Evolutionary conservation across 345 rosid genomes (phyloP).

Genomic region (Alliaria petiolata): DNA sequence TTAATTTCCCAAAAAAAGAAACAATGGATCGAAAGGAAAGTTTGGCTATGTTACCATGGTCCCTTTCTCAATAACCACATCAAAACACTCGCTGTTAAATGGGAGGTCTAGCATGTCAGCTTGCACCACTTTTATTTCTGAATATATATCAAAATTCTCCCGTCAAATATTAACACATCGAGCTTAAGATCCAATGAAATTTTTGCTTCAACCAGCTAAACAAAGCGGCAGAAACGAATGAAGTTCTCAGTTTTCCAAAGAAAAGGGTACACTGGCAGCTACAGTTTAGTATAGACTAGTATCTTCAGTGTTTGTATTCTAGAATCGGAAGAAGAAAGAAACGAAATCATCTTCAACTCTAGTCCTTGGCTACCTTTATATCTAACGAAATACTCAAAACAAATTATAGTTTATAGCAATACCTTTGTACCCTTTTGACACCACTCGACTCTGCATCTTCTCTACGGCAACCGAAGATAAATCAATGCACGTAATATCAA

Average conservation of each 20-base stretch:
- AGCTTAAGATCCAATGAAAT: not conserved
- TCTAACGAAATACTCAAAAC: not conserved
- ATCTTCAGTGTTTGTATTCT: too few species aligned
- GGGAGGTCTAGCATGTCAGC: slow-evolving; percentile 96
- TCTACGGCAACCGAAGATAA: slow-evolving; percentile 73
- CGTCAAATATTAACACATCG: not conserved
- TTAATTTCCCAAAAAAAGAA: not conserved
- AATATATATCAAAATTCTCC: slow-evolving; percentile 36
- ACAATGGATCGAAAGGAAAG: not conserved
- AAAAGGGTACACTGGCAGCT: not conserved
- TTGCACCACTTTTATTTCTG: slow-evolving; percentile 91
- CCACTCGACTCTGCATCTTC: slow-evolving; percentile 64
- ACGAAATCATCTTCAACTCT: not conserved
- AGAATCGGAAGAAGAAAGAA: not conserved
- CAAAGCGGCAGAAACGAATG: not conserved
- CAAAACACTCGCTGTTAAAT: slow-evolving; percentile 58
- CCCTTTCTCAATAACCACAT: slow-evolving; percentile 97
- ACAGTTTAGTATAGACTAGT: not conserved
- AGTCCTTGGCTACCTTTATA: not conserved
- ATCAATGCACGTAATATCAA: slow-evolving; percentile 78
- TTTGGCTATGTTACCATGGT: slow-evolving; percentile 63
- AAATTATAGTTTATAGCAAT: not conserved
- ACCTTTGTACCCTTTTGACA: slow-evolving; percentile 77
- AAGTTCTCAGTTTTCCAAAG: not conserved
- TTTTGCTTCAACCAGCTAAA: not conserved